Conservation (phyloP, 148 eudicot species). For the Rhododendron simsii region DNA sequence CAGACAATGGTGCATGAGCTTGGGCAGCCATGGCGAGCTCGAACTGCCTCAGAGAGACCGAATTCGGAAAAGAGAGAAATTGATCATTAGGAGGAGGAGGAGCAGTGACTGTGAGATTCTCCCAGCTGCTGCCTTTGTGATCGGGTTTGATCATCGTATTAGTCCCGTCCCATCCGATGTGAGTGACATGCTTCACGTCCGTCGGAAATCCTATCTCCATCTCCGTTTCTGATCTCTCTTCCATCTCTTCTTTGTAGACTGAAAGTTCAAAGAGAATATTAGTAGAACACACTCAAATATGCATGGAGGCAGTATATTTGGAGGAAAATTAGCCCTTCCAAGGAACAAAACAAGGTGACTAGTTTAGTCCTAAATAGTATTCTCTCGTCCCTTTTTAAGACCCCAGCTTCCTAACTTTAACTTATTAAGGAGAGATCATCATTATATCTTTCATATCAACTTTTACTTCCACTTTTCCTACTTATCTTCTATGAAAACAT, state of each 20-base stretch:
- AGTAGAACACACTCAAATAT: not conserved
- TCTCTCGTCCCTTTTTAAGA: too few species aligned
- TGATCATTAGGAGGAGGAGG: constrained; percentile 23
- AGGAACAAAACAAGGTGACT: not conserved
- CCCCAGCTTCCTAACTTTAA: too few species aligned
- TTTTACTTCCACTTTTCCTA: too few species aligned
- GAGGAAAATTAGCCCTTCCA: not conserved
- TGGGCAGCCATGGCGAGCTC: constrained; percentile 78
- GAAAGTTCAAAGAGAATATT: not conserved
- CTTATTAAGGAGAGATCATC: too few species aligned
- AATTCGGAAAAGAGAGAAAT: constrained; percentile 42
- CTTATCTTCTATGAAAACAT: too few species aligned
- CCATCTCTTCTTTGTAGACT: constrained; percentile 53
- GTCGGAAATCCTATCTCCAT: constrained; percentile 91
- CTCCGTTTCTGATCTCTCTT: constrained; percentile 33
- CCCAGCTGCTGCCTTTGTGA: constrained; percentile 29
- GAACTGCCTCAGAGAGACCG: constrained; percentile 65
- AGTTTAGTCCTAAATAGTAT: too few species aligned
- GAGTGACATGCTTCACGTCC: constrained; percentile 85
- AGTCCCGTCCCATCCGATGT: constrained; percentile 88
- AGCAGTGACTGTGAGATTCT: constrained; percentile 18
- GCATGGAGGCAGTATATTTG: not conserved
- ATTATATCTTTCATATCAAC: too few species aligned
- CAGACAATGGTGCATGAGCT: constrained; percentile 14
- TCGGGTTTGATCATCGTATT: constrained; percentile 29